Percentiles rank a stretch among this genome's conserved stretches.
phyloP scores from a whole-genome alignment of 2,329 filamentous ascomycete genomes.

The Thermothelomyces thermophilus region DNA sequence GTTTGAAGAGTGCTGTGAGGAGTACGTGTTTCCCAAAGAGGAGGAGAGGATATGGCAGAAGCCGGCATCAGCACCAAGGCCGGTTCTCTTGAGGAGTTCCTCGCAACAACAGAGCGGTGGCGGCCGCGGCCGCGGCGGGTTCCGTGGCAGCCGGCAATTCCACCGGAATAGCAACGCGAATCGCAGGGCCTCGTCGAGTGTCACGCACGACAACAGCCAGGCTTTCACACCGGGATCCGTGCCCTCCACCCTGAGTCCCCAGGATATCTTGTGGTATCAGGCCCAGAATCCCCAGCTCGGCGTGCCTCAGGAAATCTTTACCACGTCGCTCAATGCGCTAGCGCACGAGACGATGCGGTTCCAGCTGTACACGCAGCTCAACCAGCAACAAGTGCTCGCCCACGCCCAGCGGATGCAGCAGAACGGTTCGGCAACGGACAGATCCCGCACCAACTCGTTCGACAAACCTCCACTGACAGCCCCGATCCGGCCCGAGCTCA shows the following conservation, averaged over 20 bases:
- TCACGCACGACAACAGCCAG: slow-evolving; percentile 44
- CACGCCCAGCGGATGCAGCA: slow-evolving; percentile 38
- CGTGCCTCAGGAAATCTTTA: slow-evolving; percentile 32
- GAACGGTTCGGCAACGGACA: slow-evolving; percentile 35
- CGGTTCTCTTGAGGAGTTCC: slow-evolving; percentile 53
- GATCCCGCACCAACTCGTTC: slow-evolving; percentile 57
- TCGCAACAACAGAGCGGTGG: slow-evolving; percentile 51
- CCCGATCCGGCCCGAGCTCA: slow-evolving; percentile 48
- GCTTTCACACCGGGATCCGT: slow-evolving; percentile 36
- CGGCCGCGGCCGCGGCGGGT: slow-evolving; percentile 43
- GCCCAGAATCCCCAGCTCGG: slow-evolving; percentile 38
- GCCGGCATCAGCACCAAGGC: slow-evolving; percentile 47
- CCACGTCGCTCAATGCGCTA: slow-evolving; percentile 19
- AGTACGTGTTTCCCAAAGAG: slow-evolving; percentile 81
- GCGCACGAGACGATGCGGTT: slow-evolving; percentile 35
- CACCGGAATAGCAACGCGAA: slow-evolving; percentile 29
- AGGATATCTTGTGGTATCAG: slow-evolving; percentile 46
- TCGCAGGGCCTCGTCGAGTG: slow-evolving; percentile 47
- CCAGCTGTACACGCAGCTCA: slow-evolving; percentile 41
- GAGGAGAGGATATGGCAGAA: slow-evolving; percentile 59
- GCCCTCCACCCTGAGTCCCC: slow-evolving; percentile 38
- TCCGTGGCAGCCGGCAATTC: slow-evolving; percentile 43
- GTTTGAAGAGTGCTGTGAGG: slow-evolving; percentile 75
- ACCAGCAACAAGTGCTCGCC: slow-evolving; percentile 39
- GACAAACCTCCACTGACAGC: slow-evolving; percentile 56